Percentiles rank a stretch among this genome's conserved stretches.
phyloP scores from a whole-genome alignment of 2,329 filamentous ascomycete genomes.

The Cadophora malorum region DNA sequence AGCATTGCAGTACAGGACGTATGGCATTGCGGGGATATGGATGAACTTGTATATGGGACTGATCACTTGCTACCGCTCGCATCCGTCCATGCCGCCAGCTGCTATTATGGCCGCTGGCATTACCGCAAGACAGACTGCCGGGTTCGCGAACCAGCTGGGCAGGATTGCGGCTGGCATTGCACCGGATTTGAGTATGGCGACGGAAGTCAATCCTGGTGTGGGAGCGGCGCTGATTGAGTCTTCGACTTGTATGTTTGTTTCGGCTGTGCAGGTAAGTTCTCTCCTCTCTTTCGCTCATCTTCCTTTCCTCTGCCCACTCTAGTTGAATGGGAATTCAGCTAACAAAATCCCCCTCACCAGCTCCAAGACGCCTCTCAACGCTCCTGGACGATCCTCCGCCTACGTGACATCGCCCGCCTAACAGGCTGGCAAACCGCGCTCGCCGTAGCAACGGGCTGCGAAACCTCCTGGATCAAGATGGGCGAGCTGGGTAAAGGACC shows the following conservation, averaged over 20 bases:
- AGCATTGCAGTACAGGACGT: conserved; percentile 81
- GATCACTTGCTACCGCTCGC: conserved; percentile 80
- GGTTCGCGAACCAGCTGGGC: conserved; percentile 76
- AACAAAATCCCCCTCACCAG: conserved; percentile 48
- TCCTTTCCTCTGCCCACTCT: neutral
- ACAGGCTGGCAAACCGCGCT: conserved; percentile 88
- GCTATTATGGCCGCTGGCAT: conserved; percentile 84
- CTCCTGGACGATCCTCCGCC: conserved; percentile 75
- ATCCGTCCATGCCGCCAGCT: conserved; percentile 90
- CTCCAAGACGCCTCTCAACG: conserved; percentile 76
- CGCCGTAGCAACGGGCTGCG: conserved; percentile 83
- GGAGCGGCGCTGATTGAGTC: conserved; percentile 84
- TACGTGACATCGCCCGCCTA: conserved; percentile 77
- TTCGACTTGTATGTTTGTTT: conserved; percentile 84
- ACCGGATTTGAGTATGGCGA: conserved; percentile 50
- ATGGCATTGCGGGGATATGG: conserved; percentile 88
- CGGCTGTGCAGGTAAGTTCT: conserved; percentile 70
- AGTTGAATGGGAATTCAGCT: neutral
- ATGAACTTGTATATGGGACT: conserved; percentile 84
- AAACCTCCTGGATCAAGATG: conserved; percentile 81
- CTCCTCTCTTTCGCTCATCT: neutral
- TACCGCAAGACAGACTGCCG: conserved; percentile 73
- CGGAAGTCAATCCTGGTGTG: conserved; percentile 75
- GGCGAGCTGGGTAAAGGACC: conserved; percentile 77
- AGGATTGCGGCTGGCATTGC: conserved; percentile 78